Base-by-base conservation (phyloP, 768 basidiomycete genomes). In the Lentinula guzmanii region DNA sequence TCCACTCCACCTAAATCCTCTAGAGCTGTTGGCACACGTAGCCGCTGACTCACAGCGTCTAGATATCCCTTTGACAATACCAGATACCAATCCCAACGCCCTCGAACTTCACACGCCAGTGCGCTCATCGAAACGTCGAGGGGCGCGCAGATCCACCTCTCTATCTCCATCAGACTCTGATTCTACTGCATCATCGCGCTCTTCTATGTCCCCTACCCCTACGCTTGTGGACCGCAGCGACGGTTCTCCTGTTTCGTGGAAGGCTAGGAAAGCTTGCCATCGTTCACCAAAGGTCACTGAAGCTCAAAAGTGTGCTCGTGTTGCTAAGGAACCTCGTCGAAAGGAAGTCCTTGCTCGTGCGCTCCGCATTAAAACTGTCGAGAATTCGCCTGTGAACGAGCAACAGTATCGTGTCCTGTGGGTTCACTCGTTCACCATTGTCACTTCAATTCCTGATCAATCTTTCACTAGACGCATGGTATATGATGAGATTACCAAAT, bases 401-500 rank as follows among this genome's bases (percentile, higher is more conserved):
- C 79, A 79, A 55, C 85, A 86, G 66, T 77, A 83, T 42, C 74
- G 77, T 67, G 78, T 87, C 60, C 79, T 86, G 55, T 56, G 15
- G 6, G 55, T 56, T 11, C 6, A 2, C 5, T 41, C 21, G 9
- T 37, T n/a, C 21, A 24, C 43, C 28, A 28, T 24, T 56, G 9
- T 6, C 28, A 2, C 41, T 31, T 18, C 55, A 11, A 31, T 56
- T 31, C 9, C 55, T 56, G 41, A 54, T 41, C 18, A 24, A 10
- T 21, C 41, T 56, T 11, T 39, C 53, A 51, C 11, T 39, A 56
- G 55, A 63, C 79, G 80, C 63, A 85, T 85, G 79, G 82, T 86
- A 24, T 86, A 83, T 68, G 79, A 85, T 62, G 80, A 85, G 67
- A 85, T 86, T 65, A 85, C 86, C 61, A 82, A 82, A 76, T 85